These are phyloP conservation scores for Aspergillus ellipticus DNA, from an alignment of 495 filamentous ascomycete genomes.

Conservation along the genomic window DNA sequence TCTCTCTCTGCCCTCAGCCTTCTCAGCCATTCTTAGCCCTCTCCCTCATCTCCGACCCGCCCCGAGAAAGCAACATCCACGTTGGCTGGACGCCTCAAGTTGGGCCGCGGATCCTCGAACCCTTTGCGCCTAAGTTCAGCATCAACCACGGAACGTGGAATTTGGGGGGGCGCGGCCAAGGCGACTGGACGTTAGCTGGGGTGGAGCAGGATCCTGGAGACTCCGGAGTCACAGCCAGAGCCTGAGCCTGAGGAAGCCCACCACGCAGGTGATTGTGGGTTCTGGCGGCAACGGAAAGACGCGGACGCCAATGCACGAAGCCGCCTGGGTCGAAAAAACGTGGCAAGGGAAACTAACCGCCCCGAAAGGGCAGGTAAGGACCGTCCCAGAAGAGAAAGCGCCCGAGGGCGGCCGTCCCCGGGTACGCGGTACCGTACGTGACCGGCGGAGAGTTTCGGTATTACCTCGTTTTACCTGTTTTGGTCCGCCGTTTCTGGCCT, in stretches of 20 bases:
- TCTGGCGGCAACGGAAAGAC: slow-evolving; percentile 38
- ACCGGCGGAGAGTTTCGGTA: no score
- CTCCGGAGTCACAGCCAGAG: slow-evolving; percentile 14
- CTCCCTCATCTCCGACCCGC: no score
- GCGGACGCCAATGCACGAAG: slow-evolving; percentile 40
- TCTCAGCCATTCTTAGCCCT: no score
- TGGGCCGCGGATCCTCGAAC: not conserved
- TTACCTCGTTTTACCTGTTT: not conserved
- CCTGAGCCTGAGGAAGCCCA: slow-evolving; percentile 9
- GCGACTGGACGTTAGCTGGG: slow-evolving; percentile 10
- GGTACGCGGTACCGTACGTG: not conserved
- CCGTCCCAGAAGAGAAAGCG: no score
- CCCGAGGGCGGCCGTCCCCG: no score
- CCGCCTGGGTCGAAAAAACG: slow-evolving; percentile 42
- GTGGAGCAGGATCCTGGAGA: slow-evolving; percentile 15
- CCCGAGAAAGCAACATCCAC: not conserved
- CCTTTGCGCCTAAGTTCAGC: not conserved
- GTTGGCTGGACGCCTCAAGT: slow-evolving; percentile 2
- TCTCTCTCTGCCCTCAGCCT: no score
- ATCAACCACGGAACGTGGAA: slow-evolving; percentile 5
- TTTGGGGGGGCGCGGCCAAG: slow-evolving; percentile 14
- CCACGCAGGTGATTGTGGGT: slow-evolving; percentile 20
- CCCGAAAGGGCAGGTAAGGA: not conserved
- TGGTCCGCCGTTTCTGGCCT: slow-evolving; percentile 10
- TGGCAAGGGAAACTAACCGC: slow-evolving; percentile 26